Evolutionary conservation across 768 basidiomycete species (phyloP), one percentile per base, ranked within the genome.

Genomic region (Gymnopilus junonius): DNA sequence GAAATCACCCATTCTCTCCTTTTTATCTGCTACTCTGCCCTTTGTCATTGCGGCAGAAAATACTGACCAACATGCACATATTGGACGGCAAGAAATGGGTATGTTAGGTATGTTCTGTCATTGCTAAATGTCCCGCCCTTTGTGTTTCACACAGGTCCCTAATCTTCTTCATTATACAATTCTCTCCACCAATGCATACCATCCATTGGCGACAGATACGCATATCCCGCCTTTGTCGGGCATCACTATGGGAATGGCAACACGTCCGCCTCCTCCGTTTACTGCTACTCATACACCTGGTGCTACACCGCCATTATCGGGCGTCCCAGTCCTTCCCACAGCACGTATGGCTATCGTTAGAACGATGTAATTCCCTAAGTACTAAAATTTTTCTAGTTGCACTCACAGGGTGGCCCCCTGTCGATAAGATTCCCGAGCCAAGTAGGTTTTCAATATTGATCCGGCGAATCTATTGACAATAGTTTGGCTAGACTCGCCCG

Each of bases 211-310:
- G 31, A 76, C 70, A 53, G 77, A 76, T 17, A 82, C 85, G 6
- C 70, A 73, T 8, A 81, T 88, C 20, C 90, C 88, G 4, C 83
- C 89, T 7, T 75, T 92, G 53, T 79, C 77, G 25, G 77, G 76
- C 54, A 85, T 93, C 59, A 86, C 82, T 12, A 83, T 82, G 42
- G 89, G 88, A 57, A 90, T 90, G 87, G 74, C 88, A 1, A 74
- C 83, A 2, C 79, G 79, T 3, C 59, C 83, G 1, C 78, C 85
- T 0, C 79, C 83, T 7, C 69, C 83, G 0, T 77, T 85, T 17
- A 77, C 84, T 5, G 72, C 83, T 4, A 90, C 88, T 0, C 88
- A 77, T 68, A 29, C 84, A 0, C 74, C 87, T 31, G 93, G 93
- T 2, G 83, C 88, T 25, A 79, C 80, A 0, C 83, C 87, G 3